phyloP scores from a whole-genome alignment of 768 basidiomycete species.

The Lactarius psammicola region DNA sequence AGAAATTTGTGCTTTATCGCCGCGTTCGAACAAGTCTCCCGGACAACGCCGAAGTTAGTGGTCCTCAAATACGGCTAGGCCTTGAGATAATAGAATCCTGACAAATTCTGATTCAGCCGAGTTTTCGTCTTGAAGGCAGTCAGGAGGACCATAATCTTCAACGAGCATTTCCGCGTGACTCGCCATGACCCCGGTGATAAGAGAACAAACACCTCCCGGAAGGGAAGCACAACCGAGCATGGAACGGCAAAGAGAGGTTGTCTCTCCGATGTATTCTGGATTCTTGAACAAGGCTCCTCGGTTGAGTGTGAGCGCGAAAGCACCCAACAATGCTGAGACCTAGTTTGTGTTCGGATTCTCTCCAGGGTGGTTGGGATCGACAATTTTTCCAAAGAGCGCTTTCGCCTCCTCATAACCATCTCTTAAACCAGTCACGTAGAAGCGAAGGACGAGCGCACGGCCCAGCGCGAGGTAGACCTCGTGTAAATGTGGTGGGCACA shows the following conservation, averaged over 20 bases:
- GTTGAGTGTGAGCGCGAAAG: neutral
- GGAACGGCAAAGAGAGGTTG: neutral
- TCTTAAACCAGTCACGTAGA: neutral
- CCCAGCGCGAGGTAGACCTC: no score
- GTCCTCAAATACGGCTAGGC: neutral
- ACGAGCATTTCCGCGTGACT: neutral
- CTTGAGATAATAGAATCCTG: neutral
- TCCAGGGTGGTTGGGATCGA: no score
- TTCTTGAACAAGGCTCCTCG: neutral
- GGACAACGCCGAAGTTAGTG: no score
- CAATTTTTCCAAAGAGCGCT: neutral
- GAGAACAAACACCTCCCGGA: neutral
- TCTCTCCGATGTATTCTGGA: neutral
- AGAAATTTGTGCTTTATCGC: neutral
- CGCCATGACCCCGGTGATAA: neutral
- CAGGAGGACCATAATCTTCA: neutral
- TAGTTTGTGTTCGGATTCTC: neutral
- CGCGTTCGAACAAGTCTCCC: neutral
- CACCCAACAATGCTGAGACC: no score
- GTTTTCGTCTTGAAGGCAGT: neutral
- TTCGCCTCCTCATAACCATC: neutral
- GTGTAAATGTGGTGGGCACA: neutral
- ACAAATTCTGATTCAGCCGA: neutral
- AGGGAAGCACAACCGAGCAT: neutral
- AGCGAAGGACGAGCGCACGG: neutral